Evolutionary conservation across 768 basidiomycete genomes (phyloP).

Genomic region (Clavaria fumosa): DNA sequence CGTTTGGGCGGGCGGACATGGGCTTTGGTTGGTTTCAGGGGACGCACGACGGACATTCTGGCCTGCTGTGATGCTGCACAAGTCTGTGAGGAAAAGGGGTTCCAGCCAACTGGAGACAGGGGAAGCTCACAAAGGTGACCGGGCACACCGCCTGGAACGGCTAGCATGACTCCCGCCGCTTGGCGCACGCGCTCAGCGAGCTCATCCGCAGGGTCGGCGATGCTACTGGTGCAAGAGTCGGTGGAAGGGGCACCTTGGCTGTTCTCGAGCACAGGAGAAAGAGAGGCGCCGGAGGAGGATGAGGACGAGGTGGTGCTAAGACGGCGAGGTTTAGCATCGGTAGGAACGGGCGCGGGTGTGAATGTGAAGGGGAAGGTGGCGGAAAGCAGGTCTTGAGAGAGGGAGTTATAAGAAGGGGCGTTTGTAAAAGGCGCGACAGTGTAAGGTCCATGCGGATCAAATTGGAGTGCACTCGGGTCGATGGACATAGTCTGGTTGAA

Average conservation of each 20-base stretch:
- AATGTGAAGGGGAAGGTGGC: constrained; percentile 14
- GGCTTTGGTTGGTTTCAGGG: constrained; percentile 16
- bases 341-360: constrained; percentile 11
- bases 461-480: constrained; percentile 51
- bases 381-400: constrained; percentile 7
- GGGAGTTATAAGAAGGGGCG: background rate
- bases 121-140: no score
- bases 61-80: constrained; percentile 12
- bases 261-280: constrained; percentile 32
- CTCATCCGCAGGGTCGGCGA: constrained; percentile 21
- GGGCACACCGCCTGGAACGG: constrained; percentile 24
- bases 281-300: constrained; percentile 38
- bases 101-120: background rate
- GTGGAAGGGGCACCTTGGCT: constrained; percentile 7
- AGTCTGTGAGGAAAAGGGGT: no score
- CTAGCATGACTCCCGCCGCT: constrained; percentile 41
- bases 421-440: background rate
- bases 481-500: constrained; percentile 43
- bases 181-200: constrained; percentile 35
- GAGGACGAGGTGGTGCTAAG: constrained; percentile 41
- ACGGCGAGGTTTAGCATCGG: constrained; percentile 21
- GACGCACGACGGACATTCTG: constrained; percentile 26
- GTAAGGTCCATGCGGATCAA: constrained; percentile 17
- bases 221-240: constrained; percentile 13
- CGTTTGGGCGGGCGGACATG: constrained; percentile 14